phyloP scores from a whole-genome alignment of 345 rosid genomes.

The Heritiera fomes region DNA sequence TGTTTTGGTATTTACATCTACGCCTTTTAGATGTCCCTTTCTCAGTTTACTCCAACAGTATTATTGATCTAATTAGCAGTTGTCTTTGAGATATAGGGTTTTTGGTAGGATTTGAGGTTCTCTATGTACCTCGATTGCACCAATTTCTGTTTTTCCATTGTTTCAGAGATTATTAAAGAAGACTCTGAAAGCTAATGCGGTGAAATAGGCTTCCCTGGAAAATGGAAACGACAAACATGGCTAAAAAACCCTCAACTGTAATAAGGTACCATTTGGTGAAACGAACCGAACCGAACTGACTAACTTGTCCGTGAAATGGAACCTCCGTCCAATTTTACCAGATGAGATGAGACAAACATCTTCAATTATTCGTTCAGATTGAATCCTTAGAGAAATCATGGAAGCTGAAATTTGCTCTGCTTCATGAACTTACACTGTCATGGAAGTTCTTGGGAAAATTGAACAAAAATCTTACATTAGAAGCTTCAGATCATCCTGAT shows the following conservation, averaged over 20 bases:
- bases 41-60: neutral
- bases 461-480: neutral
- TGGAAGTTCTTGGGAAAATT: neutral
- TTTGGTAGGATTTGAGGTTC: neutral
- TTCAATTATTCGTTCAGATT: too few species aligned
- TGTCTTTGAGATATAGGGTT: neutral
- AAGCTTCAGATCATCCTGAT: neutral
- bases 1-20: neutral
- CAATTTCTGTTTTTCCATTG: neutral
- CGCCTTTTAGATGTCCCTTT: constrained; percentile 4
- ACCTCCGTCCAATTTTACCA: too few species aligned
- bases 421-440: neutral
- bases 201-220: neutral
- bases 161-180: neutral
- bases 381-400: neutral
- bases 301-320: too few species aligned
- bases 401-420: neutral
- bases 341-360: too few species aligned
- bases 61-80: neutral
- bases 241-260: too few species aligned
- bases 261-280: too few species aligned
- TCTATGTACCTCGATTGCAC: neutral
- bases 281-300: neutral
- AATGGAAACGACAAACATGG: neutral
- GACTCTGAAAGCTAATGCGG: neutral